A percentile compares a stretch with the other conserved stretches of the same genome.
These are phyloP conservation scores for Wakefieldia striispora DNA, from an alignment of 768 basidiomycete species.

Conservation along the genomic window DNA sequence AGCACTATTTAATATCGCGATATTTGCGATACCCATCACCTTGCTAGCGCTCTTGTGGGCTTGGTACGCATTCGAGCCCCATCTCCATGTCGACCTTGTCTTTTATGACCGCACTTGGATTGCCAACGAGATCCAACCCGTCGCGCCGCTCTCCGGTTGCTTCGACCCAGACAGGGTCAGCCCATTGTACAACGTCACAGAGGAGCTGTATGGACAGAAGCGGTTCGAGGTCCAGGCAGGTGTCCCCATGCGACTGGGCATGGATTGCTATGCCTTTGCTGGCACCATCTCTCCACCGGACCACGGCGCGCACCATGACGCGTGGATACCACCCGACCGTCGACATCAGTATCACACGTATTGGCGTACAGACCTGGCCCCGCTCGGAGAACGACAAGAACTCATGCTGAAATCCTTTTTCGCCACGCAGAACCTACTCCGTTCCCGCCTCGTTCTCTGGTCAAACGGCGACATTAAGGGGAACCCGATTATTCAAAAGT, in stretches of 20 bases:
- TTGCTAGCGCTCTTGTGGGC: slow-evolving; percentile 32
- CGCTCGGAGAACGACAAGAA: slow-evolving; percentile 79
- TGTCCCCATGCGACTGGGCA: slow-evolving; percentile 69
- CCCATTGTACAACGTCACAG: slow-evolving; percentile 64
- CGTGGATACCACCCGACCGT: slow-evolving; percentile 35
- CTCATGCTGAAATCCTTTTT: slow-evolving; percentile 92
- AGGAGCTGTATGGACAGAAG: slow-evolving; percentile 60
- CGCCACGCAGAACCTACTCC: slow-evolving; percentile 74
- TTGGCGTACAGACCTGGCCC: slow-evolving; percentile 85
- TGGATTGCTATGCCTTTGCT: slow-evolving; percentile 93
- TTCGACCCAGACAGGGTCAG: slow-evolving; percentile 63
- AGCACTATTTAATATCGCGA: slow-evolving; percentile 38
- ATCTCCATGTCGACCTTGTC: slow-evolving; percentile 73
- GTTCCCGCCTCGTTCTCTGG: slow-evolving; percentile 83
- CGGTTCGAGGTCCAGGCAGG: slow-evolving; percentile 78
- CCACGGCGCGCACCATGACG: background rate
- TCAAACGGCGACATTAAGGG: slow-evolving; percentile 75
- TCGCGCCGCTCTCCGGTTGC: slow-evolving; percentile 69
- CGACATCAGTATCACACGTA: slow-evolving; percentile 85
- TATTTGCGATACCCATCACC: slow-evolving; percentile 40
- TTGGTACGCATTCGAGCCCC: slow-evolving; percentile 64
- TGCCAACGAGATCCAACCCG: slow-evolving; percentile 59
- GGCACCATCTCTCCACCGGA: slow-evolving; percentile 57
- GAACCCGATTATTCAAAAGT: slow-evolving; percentile 57
- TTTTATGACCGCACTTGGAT: slow-evolving; percentile 81